Conservation (phyloP, 352 stramenopile species). For the Globisporangium nunn region DNA sequence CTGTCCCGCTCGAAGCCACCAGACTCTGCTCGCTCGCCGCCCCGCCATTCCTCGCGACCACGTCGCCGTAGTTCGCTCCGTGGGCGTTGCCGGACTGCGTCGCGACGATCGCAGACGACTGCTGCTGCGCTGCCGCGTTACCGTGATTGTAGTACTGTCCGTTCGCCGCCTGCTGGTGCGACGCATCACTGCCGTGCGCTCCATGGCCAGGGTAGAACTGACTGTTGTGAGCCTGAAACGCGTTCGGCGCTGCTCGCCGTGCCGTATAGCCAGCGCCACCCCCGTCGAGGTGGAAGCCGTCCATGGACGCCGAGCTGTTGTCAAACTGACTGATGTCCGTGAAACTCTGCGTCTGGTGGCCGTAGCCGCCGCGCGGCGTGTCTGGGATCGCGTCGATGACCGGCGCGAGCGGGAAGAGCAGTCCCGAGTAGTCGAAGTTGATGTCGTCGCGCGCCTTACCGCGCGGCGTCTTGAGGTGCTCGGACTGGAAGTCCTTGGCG, state of each 20-base stretch:
- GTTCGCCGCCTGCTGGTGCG: slow-evolving; percentile 10
- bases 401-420: slow-evolving; percentile 29
- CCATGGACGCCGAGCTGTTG: slow-evolving; percentile 14
- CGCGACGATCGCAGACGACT: slow-evolving; percentile 10
- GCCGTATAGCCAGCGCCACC: not conserved
- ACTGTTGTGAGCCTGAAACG: slow-evolving; percentile 7
- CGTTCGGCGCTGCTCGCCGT: slow-evolving; percentile 2
- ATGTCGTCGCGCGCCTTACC: slow-evolving; percentile 17
- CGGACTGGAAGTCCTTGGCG: slow-evolving; percentile 22
- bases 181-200: slow-evolving; percentile 1
- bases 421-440: slow-evolving; percentile 23
- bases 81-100: slow-evolving; percentile 8
- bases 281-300: slow-evolving; percentile 15
- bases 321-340: slow-evolving; percentile 16
- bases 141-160: slow-evolving; percentile 3
- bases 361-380: slow-evolving; percentile 13
- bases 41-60: slow-evolving; percentile 10
- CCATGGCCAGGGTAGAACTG: slow-evolving; percentile 9
- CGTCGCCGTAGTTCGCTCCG: slow-evolving; percentile 18
- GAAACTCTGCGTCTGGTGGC: slow-evolving; percentile 16
- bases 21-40: slow-evolving; percentile 8
- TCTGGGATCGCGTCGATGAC: slow-evolving; percentile 21
- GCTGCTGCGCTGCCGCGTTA: not conserved
- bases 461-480: slow-evolving; percentile 24
- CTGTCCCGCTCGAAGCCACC: slow-evolving; percentile 8